Percentiles rank a stretch among this genome's conserved stretches.
phyloP scores from a whole-genome alignment of 83 land plant species.

The Picea mariana region DNA sequence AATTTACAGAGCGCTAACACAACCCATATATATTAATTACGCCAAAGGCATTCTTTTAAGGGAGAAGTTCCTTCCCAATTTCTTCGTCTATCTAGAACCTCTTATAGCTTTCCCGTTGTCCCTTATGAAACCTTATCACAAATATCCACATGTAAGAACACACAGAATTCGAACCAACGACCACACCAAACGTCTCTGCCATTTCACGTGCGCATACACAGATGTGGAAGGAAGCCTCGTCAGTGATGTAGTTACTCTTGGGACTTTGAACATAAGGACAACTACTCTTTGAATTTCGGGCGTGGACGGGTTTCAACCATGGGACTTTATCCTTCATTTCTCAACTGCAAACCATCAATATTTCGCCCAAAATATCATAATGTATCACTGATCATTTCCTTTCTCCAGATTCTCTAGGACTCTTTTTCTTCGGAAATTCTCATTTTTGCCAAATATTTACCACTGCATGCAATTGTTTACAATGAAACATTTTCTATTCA shows the following conservation, averaged over 20 bases:
- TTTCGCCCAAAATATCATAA: constrained; percentile 56
- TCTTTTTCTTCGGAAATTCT: constrained; percentile 30
- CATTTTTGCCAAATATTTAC: constrained; percentile 21
- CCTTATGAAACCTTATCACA: no score
- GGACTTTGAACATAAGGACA: neutral
- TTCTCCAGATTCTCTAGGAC: neutral
- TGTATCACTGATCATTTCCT: constrained; percentile 36
- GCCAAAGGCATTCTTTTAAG: no score
- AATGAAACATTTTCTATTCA: neutral
- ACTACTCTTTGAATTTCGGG: constrained; percentile 15
- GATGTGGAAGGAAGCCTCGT: constrained; percentile 50
- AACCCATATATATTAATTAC: no score
- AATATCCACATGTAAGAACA: no score
- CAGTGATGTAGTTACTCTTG: constrained; percentile 24
- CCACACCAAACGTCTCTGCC: constrained; percentile 36
- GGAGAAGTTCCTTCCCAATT: no score
- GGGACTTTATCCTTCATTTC: constrained; percentile 27
- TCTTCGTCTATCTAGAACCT: no score
- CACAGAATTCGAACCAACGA: constrained; percentile 21
- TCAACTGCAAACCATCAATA: constrained; percentile 38
- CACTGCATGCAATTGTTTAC: constrained; percentile 46
- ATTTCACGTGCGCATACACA: constrained; percentile 37
- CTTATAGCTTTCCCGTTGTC: no score
- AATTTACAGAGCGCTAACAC: no score
- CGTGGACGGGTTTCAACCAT: neutral